phyloP scores from a whole-genome alignment of 2,329 filamentous ascomycete genomes.

The Cladosporium velox region DNA sequence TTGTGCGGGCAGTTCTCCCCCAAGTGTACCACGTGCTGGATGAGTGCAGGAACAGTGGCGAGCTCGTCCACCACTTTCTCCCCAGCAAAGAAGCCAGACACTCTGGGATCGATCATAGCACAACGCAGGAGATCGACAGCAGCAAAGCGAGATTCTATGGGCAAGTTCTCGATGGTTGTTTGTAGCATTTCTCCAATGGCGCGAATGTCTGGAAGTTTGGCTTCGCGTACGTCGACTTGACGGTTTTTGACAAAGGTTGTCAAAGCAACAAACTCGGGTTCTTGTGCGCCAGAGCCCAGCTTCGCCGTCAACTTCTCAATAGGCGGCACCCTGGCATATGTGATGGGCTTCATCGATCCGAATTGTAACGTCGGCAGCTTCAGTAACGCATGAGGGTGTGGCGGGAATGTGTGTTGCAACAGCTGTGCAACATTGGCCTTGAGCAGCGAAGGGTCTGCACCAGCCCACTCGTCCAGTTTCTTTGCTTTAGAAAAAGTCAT shows the following conservation, averaged over 20 bases:
- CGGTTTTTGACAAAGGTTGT: slow-evolving; percentile 70
- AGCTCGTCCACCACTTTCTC: slow-evolving; percentile 53
- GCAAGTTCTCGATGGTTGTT: slow-evolving; percentile 46
- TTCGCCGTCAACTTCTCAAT: slow-evolving; percentile 79
- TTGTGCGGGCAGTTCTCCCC: slow-evolving; percentile 72
- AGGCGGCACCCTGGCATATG: slow-evolving; percentile 77
- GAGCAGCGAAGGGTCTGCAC: slow-evolving; percentile 69
- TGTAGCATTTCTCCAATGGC: slow-evolving; percentile 54
- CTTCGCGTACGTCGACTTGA: slow-evolving; percentile 61
- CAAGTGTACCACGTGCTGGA: slow-evolving; percentile 59
- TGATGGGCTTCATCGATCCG: slow-evolving; percentile 65
- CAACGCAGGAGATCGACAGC: slow-evolving; percentile 83
- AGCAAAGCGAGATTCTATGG: slow-evolving; percentile 70
- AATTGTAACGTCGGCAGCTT: slow-evolving; percentile 70
- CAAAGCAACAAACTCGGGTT: slow-evolving; percentile 64
- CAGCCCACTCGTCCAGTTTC: slow-evolving; percentile 78
- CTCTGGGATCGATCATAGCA: slow-evolving; percentile 72
- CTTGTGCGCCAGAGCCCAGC: slow-evolving; percentile 64
- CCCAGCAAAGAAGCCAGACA: slow-evolving; percentile 81
- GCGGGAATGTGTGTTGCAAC: slow-evolving; percentile 71
- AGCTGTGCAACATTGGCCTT: slow-evolving; percentile 72
- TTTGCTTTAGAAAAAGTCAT: slow-evolving; percentile 77
- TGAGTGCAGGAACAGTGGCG: slow-evolving; percentile 65
- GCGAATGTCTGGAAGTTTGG: slow-evolving; percentile 69
- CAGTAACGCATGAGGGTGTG: slow-evolving; percentile 73